Base-by-base conservation (phyloP, 257 asterid genomes). In the Coffea eugenioides region DNA sequence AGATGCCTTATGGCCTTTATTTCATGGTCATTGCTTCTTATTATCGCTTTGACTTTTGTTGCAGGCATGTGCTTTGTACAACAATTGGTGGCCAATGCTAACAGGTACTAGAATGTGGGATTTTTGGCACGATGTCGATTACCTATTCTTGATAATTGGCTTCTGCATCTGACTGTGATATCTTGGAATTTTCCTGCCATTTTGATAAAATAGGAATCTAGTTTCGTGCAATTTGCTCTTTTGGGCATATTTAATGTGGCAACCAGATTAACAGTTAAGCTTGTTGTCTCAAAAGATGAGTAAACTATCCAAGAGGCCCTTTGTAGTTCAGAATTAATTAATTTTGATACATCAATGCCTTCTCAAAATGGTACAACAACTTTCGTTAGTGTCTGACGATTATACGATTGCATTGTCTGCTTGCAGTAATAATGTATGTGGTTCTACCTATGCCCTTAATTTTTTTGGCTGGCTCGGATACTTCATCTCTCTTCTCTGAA, bases 41-140 rank as follows among this genome's bases (percentile, higher is more conserved):
- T 72, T 77, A 12, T 51, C 48, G 80, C 77, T 31, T 31, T 31
- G 31, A 31, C 74, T 79, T 84, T 65, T 59, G 25, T 87, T 83
- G 69, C 91, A 95, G 98, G 95, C 98, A n/a, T 95, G 98, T 43
- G 97, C 97, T 81, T 78, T 95, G 59, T 95, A 91, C 88, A 84
- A 90, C 82, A 93, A 95, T 83, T 95, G 98, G 98, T 93, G 98
- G 98, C 97, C 98, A 48, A 95, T 95, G 98, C 84, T 95, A 85
- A 88, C 98, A 89, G 97, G 98, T 94, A 73, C 34, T 39, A 25
- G 51, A 18, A 56, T 39, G 64, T 56, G 7, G 39, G 45, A 6
- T 65, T 18, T 31, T 48, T 7, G 11, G 75, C 41, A 36, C 20
- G 5, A 72, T 48, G 76, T 23, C 18, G 48, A 16, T 78, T 10